Percentiles rank a stretch among this genome's conserved stretches.
phyloP scores from a whole-genome alignment of 2,329 filamentous ascomycete species.

The Zarea fungicola region DNA sequence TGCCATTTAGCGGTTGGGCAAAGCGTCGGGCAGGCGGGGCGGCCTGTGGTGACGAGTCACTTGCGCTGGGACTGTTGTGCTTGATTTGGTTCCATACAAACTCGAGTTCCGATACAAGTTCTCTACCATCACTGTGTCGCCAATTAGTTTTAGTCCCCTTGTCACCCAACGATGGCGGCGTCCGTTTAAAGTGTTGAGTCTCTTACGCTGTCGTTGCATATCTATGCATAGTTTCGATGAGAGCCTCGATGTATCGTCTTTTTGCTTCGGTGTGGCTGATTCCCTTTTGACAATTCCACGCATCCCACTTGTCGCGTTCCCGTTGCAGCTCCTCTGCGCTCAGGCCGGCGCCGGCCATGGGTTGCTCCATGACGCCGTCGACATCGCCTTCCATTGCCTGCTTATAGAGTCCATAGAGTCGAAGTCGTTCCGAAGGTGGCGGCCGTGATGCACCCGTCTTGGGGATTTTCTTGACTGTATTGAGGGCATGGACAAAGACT shows the following conservation, averaged over 20 bases:
- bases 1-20: conserved; percentile 42
- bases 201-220: conserved; percentile 80
- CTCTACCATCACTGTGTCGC: conserved; percentile 62
- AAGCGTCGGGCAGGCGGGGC: conserved; percentile 29
- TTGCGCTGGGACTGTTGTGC: conserved; percentile 66
- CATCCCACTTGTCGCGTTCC: conserved; percentile 76
- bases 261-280: conserved; percentile 89
- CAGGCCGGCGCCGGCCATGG: conserved; percentile 46
- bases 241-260: conserved; percentile 82
- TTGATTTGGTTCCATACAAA: conserved; percentile 99
- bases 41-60: conserved; percentile 50
- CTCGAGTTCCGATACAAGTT: conserved; percentile 90
- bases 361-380: conserved; percentile 86
- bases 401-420: conserved; percentile 97
- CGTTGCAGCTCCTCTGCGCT: conserved; percentile 50
- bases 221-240: conserved; percentile 95
- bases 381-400: conserved; percentile 99
- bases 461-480: conserved; percentile 95
- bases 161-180: too few species aligned
- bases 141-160: conserved; percentile 13
- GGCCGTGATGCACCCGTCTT: conserved; percentile 88
- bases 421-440: conserved; percentile 76
- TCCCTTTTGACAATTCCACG: conserved; percentile 85
- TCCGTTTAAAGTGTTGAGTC: too few species aligned
- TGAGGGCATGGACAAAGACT: conserved; percentile 97